Conservation (phyloP, 805 yeast species). For the Candida quercuum region DNA sequence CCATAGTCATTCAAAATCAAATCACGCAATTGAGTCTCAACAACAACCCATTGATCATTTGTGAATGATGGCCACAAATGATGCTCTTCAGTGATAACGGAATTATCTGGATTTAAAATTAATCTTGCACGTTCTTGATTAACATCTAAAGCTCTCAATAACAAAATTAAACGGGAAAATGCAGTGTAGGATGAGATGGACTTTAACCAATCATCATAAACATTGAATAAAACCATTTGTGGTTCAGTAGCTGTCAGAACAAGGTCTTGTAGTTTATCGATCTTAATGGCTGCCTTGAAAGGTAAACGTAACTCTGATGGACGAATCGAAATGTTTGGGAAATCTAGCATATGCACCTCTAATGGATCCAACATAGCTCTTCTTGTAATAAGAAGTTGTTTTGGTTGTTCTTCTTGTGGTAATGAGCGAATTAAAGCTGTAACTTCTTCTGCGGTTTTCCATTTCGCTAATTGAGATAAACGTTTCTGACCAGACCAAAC, state of each 20-base stretch:
- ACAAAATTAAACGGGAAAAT: slow-evolving; percentile 76
- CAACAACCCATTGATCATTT: slow-evolving; percentile 88
- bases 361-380: slow-evolving; percentile 91
- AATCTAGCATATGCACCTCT: slow-evolving; percentile 95
- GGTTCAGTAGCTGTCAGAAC: slow-evolving; percentile 88
- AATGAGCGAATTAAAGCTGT: slow-evolving; percentile 85
- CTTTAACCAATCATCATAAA: slow-evolving; percentile 92
- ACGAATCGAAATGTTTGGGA: slow-evolving; percentile 85
- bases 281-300: slow-evolving; percentile 77
- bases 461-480: slow-evolving; percentile 86
- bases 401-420: slow-evolving; percentile 92
- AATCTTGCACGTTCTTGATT: slow-evolving; percentile 71
- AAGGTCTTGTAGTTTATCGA: slow-evolving; percentile 72
- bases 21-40: slow-evolving; percentile 85
- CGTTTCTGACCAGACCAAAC: slow-evolving; percentile 98
- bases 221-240: slow-evolving; percentile 83
- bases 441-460: slow-evolving; percentile 98
- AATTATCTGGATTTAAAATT: slow-evolving; percentile 70
- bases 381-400: slow-evolving; percentile 83
- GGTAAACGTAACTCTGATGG: slow-evolving; percentile 89
- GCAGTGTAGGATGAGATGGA: slow-evolving; percentile 87
- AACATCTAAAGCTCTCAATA: slow-evolving; percentile 78
- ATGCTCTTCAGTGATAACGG: slow-evolving; percentile 63
- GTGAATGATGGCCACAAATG: slow-evolving; percentile 92
- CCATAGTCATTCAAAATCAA: slow-evolving; percentile 82